phyloP scores from a whole-genome alignment of 352 stramenopile genomes.

The Globisporangium emineosum region DNA sequence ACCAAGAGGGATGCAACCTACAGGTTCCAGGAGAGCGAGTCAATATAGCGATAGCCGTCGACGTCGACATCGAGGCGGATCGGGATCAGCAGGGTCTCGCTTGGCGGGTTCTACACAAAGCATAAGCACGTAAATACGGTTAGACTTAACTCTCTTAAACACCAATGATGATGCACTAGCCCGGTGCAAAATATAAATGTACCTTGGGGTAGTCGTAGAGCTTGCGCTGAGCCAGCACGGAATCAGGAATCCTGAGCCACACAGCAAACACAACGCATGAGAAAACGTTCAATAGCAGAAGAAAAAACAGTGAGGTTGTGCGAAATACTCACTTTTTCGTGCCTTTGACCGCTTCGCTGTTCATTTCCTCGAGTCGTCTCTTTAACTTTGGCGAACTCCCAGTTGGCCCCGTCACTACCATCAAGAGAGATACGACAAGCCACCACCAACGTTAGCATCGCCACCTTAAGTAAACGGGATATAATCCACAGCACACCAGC shows the following conservation, averaged over 20 bases:
- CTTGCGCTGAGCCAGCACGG: slow-evolving; percentile 45
- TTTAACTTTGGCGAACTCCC: slow-evolving; percentile 72
- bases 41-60: slow-evolving; percentile 80
- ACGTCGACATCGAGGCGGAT: slow-evolving; percentile 77
- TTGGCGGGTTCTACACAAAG: slow-evolving; percentile 37
- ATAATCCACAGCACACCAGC: neutral
- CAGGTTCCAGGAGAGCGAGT: slow-evolving; percentile 80
- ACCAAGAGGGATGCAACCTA: slow-evolving; percentile 23
- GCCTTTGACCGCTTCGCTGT: slow-evolving; percentile 32
- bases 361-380: slow-evolving; percentile 54
- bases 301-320: neutral
- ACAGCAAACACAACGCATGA: slow-evolving; percentile 4
- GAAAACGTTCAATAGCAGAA: neutral
- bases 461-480: neutral
- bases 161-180: neutral
- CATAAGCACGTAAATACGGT: neutral
- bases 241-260: slow-evolving; percentile 13
- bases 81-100: slow-evolving; percentile 52
- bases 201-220: slow-evolving; percentile 81
- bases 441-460: neutral
- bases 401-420: slow-evolving; percentile 43
- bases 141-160: neutral
- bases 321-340: slow-evolving; percentile 33
- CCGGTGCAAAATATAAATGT: neutral
- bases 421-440: neutral